A percentile compares a stretch with the other conserved stretches of the same genome.
phyloP scores from a whole-genome alignment of 2,329 filamentous ascomycete genomes.

The Neofusicoccum sp. region DNA sequence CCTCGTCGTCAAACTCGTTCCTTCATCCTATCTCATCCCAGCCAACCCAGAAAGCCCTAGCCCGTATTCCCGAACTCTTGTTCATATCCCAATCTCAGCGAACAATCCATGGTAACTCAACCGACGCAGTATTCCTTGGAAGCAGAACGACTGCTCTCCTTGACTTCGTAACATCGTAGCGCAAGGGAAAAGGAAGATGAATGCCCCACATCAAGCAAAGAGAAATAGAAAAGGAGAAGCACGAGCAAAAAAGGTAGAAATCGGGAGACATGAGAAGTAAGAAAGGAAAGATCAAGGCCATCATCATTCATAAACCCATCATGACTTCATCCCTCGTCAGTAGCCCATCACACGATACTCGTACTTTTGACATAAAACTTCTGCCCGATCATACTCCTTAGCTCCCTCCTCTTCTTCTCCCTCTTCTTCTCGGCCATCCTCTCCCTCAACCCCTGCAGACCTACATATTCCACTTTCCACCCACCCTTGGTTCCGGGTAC shows the following conservation, averaged over 20 bases:
- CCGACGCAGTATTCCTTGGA: background rate
- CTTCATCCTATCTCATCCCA: background rate
- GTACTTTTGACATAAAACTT: constrained; percentile 11
- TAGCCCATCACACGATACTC: constrained; percentile 1
- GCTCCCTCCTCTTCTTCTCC: constrained; percentile 52
- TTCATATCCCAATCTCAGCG: background rate
- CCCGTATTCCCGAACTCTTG: background rate
- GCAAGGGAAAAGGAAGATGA: background rate
- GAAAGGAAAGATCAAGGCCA: background rate
- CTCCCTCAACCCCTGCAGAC: constrained; percentile 49
- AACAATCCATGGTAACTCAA: background rate
- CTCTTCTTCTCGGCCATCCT: constrained; percentile 47
- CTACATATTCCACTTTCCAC: constrained; percentile 50
- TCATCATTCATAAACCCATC: constrained; percentile 11
- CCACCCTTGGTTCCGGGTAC: constrained; percentile 21
- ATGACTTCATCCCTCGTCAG: background rate
- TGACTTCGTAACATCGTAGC: background rate
- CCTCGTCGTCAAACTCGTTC: background rate
- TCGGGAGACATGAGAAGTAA: background rate
- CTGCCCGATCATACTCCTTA: constrained; percentile 52
- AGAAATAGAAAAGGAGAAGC: background rate
- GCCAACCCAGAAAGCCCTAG: background rate
- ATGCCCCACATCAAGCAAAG: background rate
- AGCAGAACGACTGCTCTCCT: background rate
- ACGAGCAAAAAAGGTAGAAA: background rate